Conservation (phyloP, 2,329 filamentous ascomycete genomes). For the Laburnicola sp. region DNA sequence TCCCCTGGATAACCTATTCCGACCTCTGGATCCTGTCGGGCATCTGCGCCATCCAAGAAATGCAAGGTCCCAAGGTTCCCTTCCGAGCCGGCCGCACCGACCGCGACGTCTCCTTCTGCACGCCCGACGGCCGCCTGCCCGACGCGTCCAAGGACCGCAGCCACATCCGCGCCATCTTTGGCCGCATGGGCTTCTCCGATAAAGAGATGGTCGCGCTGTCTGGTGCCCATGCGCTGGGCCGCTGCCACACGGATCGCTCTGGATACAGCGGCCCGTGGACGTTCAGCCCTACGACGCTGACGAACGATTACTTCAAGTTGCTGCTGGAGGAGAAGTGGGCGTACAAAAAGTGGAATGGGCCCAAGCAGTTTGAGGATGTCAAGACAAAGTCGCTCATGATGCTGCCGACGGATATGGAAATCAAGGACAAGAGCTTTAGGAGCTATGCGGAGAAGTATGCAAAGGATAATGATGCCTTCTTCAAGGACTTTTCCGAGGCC, state of each 20-base stretch:
- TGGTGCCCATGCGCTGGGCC: conserved; percentile 81
- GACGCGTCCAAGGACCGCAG: conserved; percentile 75
- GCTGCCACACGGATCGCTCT: conserved; percentile 85
- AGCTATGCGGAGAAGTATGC: conserved; percentile 83
- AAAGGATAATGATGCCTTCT: conserved; percentile 87
- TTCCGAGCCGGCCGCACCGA: conserved; percentile 87
- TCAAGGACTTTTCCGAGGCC: conserved; percentile 84
- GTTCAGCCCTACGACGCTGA: conserved; percentile 78
- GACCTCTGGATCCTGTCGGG: conserved; percentile 95
- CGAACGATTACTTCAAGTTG: conserved; percentile 92
- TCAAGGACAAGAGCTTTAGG: conserved; percentile 87
- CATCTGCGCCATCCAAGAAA: conserved; percentile 87
- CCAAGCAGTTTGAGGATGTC: conserved; percentile 88
- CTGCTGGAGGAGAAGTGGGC: conserved; percentile 91
- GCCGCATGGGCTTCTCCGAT: conserved; percentile 97
- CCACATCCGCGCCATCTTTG: conserved; percentile 90
- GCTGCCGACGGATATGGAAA: conserved; percentile 87
- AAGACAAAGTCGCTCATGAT: conserved; percentile 91
- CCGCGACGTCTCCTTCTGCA: conserved; percentile 79
- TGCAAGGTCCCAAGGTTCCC: conserved; percentile 84
- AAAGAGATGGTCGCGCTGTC: conserved; percentile 90
- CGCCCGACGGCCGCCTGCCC: conserved; percentile 87
- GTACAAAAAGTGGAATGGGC: conserved; percentile 96
- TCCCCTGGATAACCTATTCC: conserved; percentile 95
- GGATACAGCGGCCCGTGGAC: conserved; percentile 85